Conservation (phyloP, 2,329 filamentous ascomycete species). For the Nemania bipapillata region DNA sequence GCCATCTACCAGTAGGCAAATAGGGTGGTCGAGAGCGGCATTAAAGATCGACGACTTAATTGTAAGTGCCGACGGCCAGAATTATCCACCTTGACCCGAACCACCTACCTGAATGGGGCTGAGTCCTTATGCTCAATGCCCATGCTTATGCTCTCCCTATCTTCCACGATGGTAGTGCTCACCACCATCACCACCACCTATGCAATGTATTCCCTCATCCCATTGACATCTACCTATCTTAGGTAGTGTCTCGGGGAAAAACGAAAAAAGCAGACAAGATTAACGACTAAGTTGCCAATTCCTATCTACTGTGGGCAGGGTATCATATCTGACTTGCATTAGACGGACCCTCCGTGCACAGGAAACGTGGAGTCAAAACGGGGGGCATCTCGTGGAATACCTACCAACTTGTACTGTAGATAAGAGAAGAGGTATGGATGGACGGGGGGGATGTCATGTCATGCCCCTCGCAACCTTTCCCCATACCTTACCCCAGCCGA, state of each 20-base stretch:
- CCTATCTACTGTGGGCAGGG: neutral
- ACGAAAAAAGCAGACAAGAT: slow-evolving; percentile 15
- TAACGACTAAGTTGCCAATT: slow-evolving; percentile 2
- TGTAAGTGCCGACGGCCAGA: slow-evolving; percentile 27
- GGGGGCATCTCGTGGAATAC: slow-evolving; percentile 4
- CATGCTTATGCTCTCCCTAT: no score
- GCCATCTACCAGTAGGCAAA: slow-evolving; percentile 4
- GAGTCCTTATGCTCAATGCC: slow-evolving; percentile 12
- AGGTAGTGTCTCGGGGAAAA: no score
- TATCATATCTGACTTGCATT: slow-evolving; percentile 8
- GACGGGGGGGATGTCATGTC: neutral
- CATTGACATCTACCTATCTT: neutral
- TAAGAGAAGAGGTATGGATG: no score
- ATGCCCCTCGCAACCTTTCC: neutral
- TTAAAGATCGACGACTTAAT: slow-evolving; percentile 17
- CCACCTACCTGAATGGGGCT: slow-evolving; percentile 23
- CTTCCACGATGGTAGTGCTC: slow-evolving; percentile 3
- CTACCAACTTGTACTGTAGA: neutral
- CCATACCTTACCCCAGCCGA: slow-evolving; percentile 11
- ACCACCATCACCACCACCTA: neutral
- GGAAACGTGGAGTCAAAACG: slow-evolving; percentile 22
- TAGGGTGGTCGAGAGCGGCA: slow-evolving; percentile 15
- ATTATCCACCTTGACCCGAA: slow-evolving; percentile 1
- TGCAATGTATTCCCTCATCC: neutral
- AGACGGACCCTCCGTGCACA: slow-evolving; percentile 9